Evolutionary conservation across 23 red algal genomes (phyloP), one percentile per base, ranked within the genome.

Genomic region (Gracilaria gracilis): DNA sequence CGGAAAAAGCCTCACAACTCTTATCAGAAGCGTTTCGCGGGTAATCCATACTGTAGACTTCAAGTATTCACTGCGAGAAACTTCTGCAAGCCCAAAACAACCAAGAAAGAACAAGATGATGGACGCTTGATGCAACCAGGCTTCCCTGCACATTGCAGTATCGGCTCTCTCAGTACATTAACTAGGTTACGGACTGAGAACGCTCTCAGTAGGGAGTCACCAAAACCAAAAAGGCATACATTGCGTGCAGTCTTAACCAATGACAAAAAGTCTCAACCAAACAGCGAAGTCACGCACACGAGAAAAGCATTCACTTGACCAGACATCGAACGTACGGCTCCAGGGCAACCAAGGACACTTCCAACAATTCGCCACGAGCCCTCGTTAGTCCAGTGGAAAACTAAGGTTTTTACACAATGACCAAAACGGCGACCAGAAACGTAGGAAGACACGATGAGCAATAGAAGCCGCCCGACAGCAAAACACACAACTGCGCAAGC

Each of bases 381-480:
- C 42, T 49, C 46, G 72, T 4, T 31, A 50, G 42, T 51, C 40
- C 69, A 77, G 42, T 77, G 72, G 72, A 77, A 75, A 77, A 51
- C 14, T 44, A 40, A 1, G 72, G 23, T 46, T 77, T 77, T 77
- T 77, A 77, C 72, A 77, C 72, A 77, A 28, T 48, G 72, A 51
- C 72, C 72, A 50, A 77, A 77, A 49, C 72, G 72, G 46, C 39
- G 72, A 77, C 72, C 72, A 50, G 25, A 50, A 77, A 77, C 39
- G 39, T 77, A 77, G 38, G 27, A 77, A 77, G 46, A 51, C 31
- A 77, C 39, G 72, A 77, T 77, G 72, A 77, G 72, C 72, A 77
- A 77, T 40, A 48, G 46, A 77, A 49, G 21, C 21, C 9, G 40
- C 72, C 72, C 9, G 20, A n/a, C 21, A 77, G 72, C 7, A 49